Percentiles rank a stretch among this genome's conserved stretches.
These are phyloP conservation scores for Lunularia cruciata DNA, from an alignment of 225 moss, liverwort and hornwort species.

Conservation along the genomic window DNA sequence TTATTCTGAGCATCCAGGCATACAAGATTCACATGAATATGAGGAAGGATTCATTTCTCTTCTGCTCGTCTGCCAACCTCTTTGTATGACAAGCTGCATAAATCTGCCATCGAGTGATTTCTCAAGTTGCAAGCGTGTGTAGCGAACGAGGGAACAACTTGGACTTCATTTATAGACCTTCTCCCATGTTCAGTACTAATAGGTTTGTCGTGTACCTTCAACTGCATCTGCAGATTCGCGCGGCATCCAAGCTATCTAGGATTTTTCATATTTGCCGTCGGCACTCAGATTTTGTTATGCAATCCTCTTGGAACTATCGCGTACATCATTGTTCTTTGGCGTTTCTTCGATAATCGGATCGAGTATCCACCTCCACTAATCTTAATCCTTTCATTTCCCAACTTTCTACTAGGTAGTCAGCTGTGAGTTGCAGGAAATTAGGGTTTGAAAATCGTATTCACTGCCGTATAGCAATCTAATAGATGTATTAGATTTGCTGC, in stretches of 20 bases:
- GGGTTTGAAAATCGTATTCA: not conserved
- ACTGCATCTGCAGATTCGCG: conserved; percentile 53
- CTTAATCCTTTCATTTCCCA: not conserved
- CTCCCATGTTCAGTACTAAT: too few relatives aligned
- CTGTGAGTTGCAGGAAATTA: not conserved
- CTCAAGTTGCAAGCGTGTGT: too few relatives aligned
- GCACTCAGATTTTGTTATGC: conserved; percentile 81
- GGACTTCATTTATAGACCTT: too few relatives aligned
- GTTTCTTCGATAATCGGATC: conserved; percentile 84
- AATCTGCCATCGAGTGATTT: too few relatives aligned
- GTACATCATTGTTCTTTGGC: conserved; percentile 75
- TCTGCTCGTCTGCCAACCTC: too few relatives aligned
- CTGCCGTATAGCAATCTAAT: not conserved
- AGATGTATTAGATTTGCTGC: too few relatives aligned
- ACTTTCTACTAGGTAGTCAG: not conserved
- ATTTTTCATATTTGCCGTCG: conserved; percentile 92
- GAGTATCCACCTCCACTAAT: conserved; percentile 63
- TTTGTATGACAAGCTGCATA: too few relatives aligned
- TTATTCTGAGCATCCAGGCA: too few relatives aligned
- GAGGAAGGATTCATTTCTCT: too few relatives aligned
- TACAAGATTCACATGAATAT: too few relatives aligned
- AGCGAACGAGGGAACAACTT: too few relatives aligned
- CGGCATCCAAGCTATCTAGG: conserved; percentile 94
- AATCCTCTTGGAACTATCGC: conserved; percentile 68
- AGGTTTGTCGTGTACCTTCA: too few relatives aligned